These are phyloP conservation scores for Globisporangium lucens DNA, from an alignment of 352 stramenopile species.

Conservation along the genomic window DNA sequence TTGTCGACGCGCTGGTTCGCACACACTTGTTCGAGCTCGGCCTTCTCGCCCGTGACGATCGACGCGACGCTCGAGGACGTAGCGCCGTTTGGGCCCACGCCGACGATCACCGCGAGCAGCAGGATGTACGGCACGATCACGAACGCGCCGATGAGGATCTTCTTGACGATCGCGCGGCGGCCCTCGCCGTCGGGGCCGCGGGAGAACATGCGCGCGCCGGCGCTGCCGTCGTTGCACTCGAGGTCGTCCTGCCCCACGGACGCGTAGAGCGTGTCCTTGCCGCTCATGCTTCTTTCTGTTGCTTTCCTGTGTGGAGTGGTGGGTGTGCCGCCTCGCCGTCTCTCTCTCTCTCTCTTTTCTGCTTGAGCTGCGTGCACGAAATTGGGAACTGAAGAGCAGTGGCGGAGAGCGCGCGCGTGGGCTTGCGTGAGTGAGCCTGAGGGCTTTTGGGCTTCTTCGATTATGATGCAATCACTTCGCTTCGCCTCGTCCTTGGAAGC, in stretches of 20 bases:
- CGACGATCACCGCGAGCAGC: constrained; percentile 50
- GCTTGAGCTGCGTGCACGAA: constrained; percentile 2
- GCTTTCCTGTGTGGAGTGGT: neutral
- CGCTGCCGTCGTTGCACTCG: constrained; percentile 41
- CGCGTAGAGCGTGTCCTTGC: constrained; percentile 55
- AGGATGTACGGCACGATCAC: constrained; percentile 64
- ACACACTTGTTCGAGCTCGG: constrained; percentile 43
- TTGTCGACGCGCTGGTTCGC: constrained; percentile 59
- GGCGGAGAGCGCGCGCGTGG: neutral
- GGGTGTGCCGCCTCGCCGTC: neutral
- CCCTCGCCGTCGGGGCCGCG: constrained; percentile 40
- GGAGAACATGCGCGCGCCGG: constrained; percentile 37
- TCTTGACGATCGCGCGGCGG: constrained; percentile 49
- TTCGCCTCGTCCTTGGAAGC: neutral
- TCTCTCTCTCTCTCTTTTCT: neutral
- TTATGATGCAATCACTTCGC: neutral
- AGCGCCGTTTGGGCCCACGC: constrained; percentile 16
- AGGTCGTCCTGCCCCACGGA: constrained; percentile 68
- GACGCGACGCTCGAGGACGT: neutral
- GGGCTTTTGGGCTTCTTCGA: neutral
- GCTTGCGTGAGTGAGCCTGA: neutral
- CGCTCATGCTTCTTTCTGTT: constrained; percentile 10
- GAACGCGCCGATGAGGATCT: constrained; percentile 45
- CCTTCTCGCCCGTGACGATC: constrained; percentile 19
- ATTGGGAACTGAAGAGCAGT: neutral